Percentiles rank a stretch among this genome's conserved stretches.
Evolutionary conservation across 208 protist species (phyloP).

Genomic region (Leishmania lainsoni): DNA sequence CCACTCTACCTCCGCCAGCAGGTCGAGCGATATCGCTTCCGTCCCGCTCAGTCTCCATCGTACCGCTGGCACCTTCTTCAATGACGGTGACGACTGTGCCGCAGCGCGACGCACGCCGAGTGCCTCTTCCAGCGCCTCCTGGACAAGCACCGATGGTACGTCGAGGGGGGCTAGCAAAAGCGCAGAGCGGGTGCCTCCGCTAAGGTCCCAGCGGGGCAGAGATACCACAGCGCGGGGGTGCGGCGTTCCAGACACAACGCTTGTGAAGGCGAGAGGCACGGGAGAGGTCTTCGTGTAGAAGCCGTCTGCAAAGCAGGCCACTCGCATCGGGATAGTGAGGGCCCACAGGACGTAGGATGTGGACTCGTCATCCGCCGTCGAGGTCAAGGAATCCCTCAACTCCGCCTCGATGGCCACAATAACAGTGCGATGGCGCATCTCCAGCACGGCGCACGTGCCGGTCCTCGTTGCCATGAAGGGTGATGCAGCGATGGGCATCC

Average conservation of each 20-base stretch:
- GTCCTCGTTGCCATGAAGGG: conserved; percentile 22
- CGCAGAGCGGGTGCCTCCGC: conserved; percentile 25
- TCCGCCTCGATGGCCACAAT: conserved; percentile 20
- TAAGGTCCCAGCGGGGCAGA: conserved; percentile 35
- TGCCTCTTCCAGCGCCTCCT: neutral
- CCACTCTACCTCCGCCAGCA: conserved; percentile 39
- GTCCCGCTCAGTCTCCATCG: conserved; percentile 17
- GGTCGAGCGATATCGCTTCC: neutral
- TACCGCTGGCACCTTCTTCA: neutral
- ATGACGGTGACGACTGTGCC: neutral
- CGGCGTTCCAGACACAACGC: neutral
- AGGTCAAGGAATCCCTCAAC: conserved; percentile 1
- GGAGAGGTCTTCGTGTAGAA: conserved; percentile 22
- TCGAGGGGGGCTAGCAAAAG: conserved; percentile 16
- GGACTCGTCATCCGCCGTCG: neutral
- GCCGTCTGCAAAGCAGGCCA: conserved; percentile 30
- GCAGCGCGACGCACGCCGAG: neutral
- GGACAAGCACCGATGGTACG: neutral
- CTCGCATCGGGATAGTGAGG: conserved; percentile 14
- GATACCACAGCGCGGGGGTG: neutral
- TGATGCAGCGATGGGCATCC: conserved; percentile 19
- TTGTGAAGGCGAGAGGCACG: conserved; percentile 24
- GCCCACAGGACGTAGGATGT: conserved; percentile 29
- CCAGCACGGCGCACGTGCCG: conserved; percentile 19
- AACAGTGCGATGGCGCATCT: conserved; percentile 20